A percentile compares a stretch with the other conserved stretches of the same genome.
These are phyloP conservation scores for Coemansia sp. DNA, from an alignment of 192 early-diverging fungal genomes.

Conservation along the genomic window DNA sequence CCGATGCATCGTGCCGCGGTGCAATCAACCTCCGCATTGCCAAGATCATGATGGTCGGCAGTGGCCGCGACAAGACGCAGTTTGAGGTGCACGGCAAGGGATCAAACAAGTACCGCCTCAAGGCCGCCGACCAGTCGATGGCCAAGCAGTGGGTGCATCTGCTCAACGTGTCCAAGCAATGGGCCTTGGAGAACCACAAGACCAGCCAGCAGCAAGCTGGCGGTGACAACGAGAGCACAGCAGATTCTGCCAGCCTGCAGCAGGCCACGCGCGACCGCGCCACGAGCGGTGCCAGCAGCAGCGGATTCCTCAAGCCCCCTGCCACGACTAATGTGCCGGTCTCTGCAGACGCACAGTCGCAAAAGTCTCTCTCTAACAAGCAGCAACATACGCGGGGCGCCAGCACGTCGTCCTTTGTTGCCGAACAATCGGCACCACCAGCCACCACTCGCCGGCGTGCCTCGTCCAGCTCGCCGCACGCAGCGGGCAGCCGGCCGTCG, in stretches of 20 bases:
- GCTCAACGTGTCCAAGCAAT: constrained; percentile 73
- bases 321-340: neutral
- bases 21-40: constrained; percentile 74
- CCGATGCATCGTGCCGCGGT: constrained; percentile 71
- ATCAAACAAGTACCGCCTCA: constrained; percentile 66
- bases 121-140: constrained; percentile 61
- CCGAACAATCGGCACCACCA: neutral
- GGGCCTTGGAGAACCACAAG: constrained; percentile 51
- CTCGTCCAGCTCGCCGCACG: neutral
- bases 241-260: neutral
- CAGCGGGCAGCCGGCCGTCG: constrained; percentile 5
- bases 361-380: constrained; percentile 8
- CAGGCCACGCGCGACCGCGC: constrained; percentile 1
- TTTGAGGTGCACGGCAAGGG: constrained; percentile 81
- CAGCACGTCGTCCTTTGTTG: constrained; percentile 12
- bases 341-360: constrained; percentile 9
- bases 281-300: constrained; percentile 20
- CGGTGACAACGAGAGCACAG: constrained; percentile 2
- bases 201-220: constrained; percentile 4
- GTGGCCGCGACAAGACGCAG: constrained; percentile 64
- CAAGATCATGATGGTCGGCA: constrained; percentile 58
- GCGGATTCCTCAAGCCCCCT: constrained; percentile 21
- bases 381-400: constrained; percentile 5
- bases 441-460: neutral
- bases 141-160: constrained; percentile 82